Conservation (phyloP, 768 basidiomycete genomes). For the Boletus barrowsii region DNA sequence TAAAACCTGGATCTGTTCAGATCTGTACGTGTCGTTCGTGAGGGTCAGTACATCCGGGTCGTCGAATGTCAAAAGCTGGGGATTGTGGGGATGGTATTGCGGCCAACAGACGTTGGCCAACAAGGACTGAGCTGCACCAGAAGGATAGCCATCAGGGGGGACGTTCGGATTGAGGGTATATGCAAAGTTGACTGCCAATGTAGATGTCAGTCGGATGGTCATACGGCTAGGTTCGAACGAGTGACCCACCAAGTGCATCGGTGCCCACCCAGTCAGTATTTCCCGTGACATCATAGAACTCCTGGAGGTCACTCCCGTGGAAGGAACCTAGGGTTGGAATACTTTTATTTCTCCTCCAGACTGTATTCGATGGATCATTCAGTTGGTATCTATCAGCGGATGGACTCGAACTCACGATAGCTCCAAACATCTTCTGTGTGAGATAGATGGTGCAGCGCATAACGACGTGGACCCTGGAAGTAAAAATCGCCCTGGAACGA, state of each 20-base stretch:
- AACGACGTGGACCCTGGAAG: slow-evolving; percentile 7
- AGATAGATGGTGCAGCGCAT: slow-evolving; percentile 6
- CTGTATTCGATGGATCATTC: neutral
- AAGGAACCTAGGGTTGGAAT: slow-evolving; percentile 15
- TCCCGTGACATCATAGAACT: slow-evolving; percentile 10
- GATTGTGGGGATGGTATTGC: neutral
- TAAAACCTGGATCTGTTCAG: slow-evolving; percentile 1
- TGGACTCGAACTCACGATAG: slow-evolving; percentile 1
- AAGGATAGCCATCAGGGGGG: slow-evolving; percentile 9
- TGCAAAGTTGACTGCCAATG: slow-evolving; percentile 15
- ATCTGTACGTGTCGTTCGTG: slow-evolving; percentile 10
- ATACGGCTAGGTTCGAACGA: neutral
- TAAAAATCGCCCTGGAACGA: slow-evolving; percentile 18
- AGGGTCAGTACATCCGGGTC: slow-evolving; percentile 12
- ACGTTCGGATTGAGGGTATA: slow-evolving; percentile 10
- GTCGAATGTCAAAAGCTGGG: slow-evolving; percentile 7
- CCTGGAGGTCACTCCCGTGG: slow-evolving; percentile 17
- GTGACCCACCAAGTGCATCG: slow-evolving; percentile 8
- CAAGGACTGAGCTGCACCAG: slow-evolving; percentile 6
- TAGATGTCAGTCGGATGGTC: neutral
- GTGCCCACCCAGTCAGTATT: slow-evolving; percentile 12
- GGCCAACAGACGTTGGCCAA: slow-evolving; percentile 8
- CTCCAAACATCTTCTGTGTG: slow-evolving; percentile 11
- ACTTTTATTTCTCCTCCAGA: slow-evolving; percentile 7
- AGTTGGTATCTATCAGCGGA: neutral